Conservation (phyloP, 2,329 filamentous ascomycete genomes). For the Penicillium sumatraense region DNA sequence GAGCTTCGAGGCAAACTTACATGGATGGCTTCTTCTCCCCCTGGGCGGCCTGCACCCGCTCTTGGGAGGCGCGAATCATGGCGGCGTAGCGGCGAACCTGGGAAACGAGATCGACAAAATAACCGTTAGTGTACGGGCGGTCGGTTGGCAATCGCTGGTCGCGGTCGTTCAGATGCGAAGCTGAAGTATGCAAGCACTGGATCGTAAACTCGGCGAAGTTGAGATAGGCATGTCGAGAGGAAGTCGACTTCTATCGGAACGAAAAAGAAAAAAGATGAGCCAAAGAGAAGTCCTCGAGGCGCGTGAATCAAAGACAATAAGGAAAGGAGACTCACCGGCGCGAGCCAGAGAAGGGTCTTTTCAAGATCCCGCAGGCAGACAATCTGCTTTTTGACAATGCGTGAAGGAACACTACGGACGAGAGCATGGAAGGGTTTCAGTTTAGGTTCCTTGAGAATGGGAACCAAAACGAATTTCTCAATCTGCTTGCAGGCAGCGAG, state of each 20-base stretch:
- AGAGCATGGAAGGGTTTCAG: constrained; percentile 82
- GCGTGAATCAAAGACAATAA: neutral
- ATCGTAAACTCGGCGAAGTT: constrained; percentile 90
- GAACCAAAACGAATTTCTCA: constrained; percentile 75
- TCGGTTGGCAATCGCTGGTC: constrained; percentile 85
- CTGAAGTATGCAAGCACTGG: constrained; percentile 85
- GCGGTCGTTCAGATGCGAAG: constrained; percentile 81
- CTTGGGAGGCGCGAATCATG: constrained; percentile 76
- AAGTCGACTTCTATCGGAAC: constrained; percentile 70
- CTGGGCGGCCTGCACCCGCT: constrained; percentile 64
- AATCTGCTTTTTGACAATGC: constrained; percentile 83
- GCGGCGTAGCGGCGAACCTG: constrained; percentile 90
- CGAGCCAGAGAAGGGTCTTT: constrained; percentile 87
- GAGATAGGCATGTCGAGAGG: constrained; percentile 75
- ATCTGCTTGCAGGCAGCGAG: constrained; percentile 75
- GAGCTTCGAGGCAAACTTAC: too few species aligned
- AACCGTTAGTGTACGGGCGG: constrained; percentile 90
- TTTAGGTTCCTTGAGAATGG: constrained; percentile 72
- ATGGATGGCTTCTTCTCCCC: constrained; percentile 53
- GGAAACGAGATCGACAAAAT: constrained; percentile 94
- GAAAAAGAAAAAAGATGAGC: constrained; percentile 52
- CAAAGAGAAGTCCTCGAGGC: neutral
- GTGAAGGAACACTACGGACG: constrained; percentile 75
- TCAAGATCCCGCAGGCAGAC: constrained; percentile 91
- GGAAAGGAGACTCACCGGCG: constrained; percentile 80